A percentile compares a stretch with the other conserved stretches of the same genome.
Conservation (phyloP, 192 early-diverging fungal species). For the Coemansia sp. region DNA sequence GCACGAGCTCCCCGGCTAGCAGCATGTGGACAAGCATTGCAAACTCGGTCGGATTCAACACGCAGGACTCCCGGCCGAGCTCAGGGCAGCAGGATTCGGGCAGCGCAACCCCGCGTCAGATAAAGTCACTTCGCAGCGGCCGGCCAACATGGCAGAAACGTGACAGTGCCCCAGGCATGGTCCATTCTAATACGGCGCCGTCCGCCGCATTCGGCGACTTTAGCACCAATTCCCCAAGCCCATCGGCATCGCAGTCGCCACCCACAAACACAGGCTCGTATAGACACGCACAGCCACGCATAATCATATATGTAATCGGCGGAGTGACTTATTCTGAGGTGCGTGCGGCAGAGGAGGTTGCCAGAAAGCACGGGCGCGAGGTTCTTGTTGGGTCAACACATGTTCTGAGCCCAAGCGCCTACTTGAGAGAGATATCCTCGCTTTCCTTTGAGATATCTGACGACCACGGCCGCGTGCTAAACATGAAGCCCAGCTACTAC, state of each 20-base stretch:
- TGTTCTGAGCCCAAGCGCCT: conserved; percentile 46
- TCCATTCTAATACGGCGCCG: conserved; percentile 12
- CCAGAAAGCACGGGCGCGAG: conserved; percentile 47
- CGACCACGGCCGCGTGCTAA: conserved; percentile 24
- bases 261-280: neutral
- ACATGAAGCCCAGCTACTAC: conserved; percentile 43
- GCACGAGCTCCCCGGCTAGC: conserved; percentile 34
- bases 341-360: conserved; percentile 51
- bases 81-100: conserved; percentile 24
- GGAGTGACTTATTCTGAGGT: conserved; percentile 52
- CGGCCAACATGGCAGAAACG: conserved; percentile 57
- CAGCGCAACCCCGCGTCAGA: conserved; percentile 27
- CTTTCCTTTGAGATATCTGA: conserved; percentile 49
- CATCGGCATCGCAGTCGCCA: conserved; percentile 9
- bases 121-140: conserved; percentile 49
- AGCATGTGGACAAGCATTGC: conserved; percentile 55
- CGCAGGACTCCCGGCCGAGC: conserved; percentile 22
- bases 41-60: conserved; percentile 39
- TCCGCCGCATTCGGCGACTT: conserved; percentile 9
- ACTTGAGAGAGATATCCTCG: conserved; percentile 45
- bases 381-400: conserved; percentile 53
- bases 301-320: conserved; percentile 55
- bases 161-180: conserved; percentile 37
- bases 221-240: conserved; percentile 10
- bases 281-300: conserved; percentile 27